Evolutionary conservation across 345 rosid genomes (phyloP).

Genomic region (Geranium rotundifolium): DNA sequence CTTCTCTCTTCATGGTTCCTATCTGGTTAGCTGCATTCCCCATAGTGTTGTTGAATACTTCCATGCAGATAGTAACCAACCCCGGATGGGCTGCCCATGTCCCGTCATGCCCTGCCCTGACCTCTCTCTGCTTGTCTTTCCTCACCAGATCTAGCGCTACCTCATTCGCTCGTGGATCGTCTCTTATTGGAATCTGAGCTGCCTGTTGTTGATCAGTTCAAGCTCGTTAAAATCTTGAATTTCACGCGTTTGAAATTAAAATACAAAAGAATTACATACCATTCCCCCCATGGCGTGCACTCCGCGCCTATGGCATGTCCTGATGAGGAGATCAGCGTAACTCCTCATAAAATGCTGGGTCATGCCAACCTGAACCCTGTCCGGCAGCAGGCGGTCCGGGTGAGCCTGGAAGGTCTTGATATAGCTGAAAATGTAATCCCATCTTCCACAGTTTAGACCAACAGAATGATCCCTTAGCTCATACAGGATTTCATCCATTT

Average conservation of each 20-base stretch:
- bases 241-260: too few species aligned
- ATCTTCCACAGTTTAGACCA: slow-evolving; percentile 86
- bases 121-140: slow-evolving; percentile 90
- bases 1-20: slow-evolving; percentile 46
- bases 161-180: slow-evolving; percentile 68
- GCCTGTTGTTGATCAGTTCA: slow-evolving; percentile 33
- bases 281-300: slow-evolving; percentile 98
- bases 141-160: slow-evolving; percentile 69
- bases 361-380: slow-evolving; percentile 79
- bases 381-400: slow-evolving; percentile 67
- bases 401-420: slow-evolving; percentile 89
- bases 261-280: slow-evolving; percentile 48
- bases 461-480: slow-evolving; percentile 80
- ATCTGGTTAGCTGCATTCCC: slow-evolving; percentile 59
- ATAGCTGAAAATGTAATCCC: slow-evolving; percentile 95
- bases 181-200: slow-evolving; percentile 86
- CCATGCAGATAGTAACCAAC: slow-evolving; percentile 59
- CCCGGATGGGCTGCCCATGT: slow-evolving; percentile 99
- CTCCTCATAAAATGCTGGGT: slow-evolving; percentile 87
- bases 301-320: slow-evolving; percentile 75
- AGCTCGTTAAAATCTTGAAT: not conserved
- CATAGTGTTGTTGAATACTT: slow-evolving; percentile 60
- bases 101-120: slow-evolving; percentile 84
- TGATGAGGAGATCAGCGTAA: slow-evolving; percentile 84
- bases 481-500: slow-evolving; percentile 85